phyloP scores from a whole-genome alignment of 2,329 filamentous ascomycete species.

The Ascocoryne sarcoides region DNA sequence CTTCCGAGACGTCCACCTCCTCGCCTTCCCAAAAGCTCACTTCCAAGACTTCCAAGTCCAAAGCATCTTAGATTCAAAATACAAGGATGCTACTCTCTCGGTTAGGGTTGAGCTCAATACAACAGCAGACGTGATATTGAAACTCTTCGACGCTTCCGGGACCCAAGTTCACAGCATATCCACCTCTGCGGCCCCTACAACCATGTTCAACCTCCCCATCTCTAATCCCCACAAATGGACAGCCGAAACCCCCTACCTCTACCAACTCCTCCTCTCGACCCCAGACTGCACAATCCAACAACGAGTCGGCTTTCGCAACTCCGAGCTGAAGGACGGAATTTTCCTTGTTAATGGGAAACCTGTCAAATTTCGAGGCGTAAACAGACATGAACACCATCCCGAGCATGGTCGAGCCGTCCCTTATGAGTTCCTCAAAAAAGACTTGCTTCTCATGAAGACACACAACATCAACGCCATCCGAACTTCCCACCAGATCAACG shows the following conservation, averaged over 20 bases:
- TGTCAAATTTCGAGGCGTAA: conserved; percentile 45
- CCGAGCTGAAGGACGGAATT: conserved; percentile 42
- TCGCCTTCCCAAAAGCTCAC: conserved; percentile 38
- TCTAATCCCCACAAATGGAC: conserved; percentile 55
- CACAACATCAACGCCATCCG: conserved; percentile 62
- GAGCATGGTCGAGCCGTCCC: conserved; percentile 43
- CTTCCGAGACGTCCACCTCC: conserved; percentile 44
- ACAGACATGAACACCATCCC: conserved; percentile 62
- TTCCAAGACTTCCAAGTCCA: conserved; percentile 46
- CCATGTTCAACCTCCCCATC: conserved; percentile 30
- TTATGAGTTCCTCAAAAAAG: conserved; percentile 39
- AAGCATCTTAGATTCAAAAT: conserved; percentile 42
- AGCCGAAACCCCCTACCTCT: conserved; percentile 56
- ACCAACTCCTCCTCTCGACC: conserved; percentile 38
- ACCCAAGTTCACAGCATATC: conserved; percentile 26
- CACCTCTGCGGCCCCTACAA: conserved; percentile 5
- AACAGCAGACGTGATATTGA: conserved; percentile 29
- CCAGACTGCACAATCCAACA: conserved; percentile 28
- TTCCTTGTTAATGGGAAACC: conserved; percentile 44
- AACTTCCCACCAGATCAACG: conserved; percentile 58
- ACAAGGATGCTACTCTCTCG: conserved; percentile 40
- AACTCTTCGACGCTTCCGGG: conserved; percentile 37
- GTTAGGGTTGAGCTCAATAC: conserved; percentile 38
- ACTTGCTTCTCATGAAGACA: conserved; percentile 45
- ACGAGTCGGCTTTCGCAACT: conserved; percentile 43